Evolutionary conservation across 2,329 filamentous ascomycete genomes (phyloP), one percentile per base, ranked within the genome.

Genomic region (Zopfia rhizophila): DNA sequence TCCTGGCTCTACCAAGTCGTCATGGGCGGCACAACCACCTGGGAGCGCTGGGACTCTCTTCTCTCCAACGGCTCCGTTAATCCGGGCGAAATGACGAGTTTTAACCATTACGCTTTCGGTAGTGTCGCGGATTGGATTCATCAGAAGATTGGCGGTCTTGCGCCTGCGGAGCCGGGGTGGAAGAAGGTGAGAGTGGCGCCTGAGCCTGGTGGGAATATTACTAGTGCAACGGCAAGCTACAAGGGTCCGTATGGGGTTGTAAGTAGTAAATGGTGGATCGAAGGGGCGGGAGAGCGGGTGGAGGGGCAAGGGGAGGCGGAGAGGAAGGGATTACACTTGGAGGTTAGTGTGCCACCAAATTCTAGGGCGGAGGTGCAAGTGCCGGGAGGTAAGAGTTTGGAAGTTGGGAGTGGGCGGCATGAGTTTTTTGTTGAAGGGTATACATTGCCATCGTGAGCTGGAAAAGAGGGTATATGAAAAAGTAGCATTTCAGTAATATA

Each of bases 11-110:
- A 79, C 38, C 76, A 75, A 10, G 72, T 81, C 5, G 70, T 66
- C 0, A 73, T 75, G 71, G 67, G 68, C 7, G 78, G 70, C 0
- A 81, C 78, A 0, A 81, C 78, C 0, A 77, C 74, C 0, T 81
- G 78, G 78, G 78, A 81, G 50, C 70, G 79, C 2, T 81, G 78
- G 78, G 76, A 81, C 36, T 75, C 72, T 19, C 61, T 81, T 22
- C 56, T 79, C 0, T 65, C 75, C 0, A 63, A 80, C 43, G 77
- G 77, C 0, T 65, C 51, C 0, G 54, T 80, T 12, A 81, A 81
- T 41, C 66, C 73, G 0, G 74, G 77, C 0, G 55, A 66, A 22
- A 80, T 81, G 78, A 78, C 76, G 0, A 79, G 75, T 13, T 78
- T 78, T 48, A 79, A 80, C 22, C 77, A 81, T 50, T 81, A 80